Evolutionary conservation across 1,139 yeast species (phyloP).

Genomic region (Blastobotrys niveus): DNA sequence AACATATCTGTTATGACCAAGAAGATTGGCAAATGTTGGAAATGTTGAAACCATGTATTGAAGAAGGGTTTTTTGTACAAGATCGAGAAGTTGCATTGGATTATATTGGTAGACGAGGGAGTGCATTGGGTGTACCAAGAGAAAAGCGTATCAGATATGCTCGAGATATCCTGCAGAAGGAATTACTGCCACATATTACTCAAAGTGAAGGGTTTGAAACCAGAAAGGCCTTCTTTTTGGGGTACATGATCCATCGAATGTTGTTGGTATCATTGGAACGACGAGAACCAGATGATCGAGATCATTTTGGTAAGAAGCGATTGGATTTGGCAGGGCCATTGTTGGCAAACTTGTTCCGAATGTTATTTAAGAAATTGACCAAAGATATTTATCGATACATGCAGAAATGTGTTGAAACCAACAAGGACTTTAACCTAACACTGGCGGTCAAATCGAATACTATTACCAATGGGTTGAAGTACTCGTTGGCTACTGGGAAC

Average conservation of each 20-base stretch:
- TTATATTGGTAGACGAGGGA: slow-evolving; percentile 98
- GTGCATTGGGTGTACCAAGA: slow-evolving; percentile 84
- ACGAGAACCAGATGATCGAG: slow-evolving; percentile 98
- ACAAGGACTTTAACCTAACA: slow-evolving; percentile 91
- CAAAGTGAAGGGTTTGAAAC: slow-evolving; percentile 97
- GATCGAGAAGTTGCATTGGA: slow-evolving; percentile 97
- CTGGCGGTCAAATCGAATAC: slow-evolving; percentile 96
- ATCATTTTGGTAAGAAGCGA: slow-evolving; percentile 97
- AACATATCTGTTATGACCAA: slow-evolving; percentile 95
- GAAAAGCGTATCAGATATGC: slow-evolving; percentile 99
- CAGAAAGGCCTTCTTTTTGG: slow-evolving; percentile 92
- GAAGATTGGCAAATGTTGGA: slow-evolving; percentile 99
- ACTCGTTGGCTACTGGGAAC: slow-evolving; percentile 97
- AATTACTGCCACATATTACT: slow-evolving; percentile 92
- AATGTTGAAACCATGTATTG: slow-evolving; percentile 98
- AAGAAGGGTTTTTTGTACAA: slow-evolving; percentile 96
- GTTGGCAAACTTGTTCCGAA: slow-evolving; percentile 89
- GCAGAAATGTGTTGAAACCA: slow-evolving; percentile 98
- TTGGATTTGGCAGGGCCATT: slow-evolving; percentile 98
- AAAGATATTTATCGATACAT: slow-evolving; percentile 94
- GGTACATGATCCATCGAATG: slow-evolving; percentile 95
- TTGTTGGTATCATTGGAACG: slow-evolving; percentile 93
- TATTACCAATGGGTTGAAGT: slow-evolving; percentile 93
- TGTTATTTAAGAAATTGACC: slow-evolving; percentile 86
- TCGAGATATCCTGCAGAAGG: slow-evolving; percentile 91